phyloP scores from a whole-genome alignment of 129 eudicot genomes.

The Smallanthus sonchifolius region DNA sequence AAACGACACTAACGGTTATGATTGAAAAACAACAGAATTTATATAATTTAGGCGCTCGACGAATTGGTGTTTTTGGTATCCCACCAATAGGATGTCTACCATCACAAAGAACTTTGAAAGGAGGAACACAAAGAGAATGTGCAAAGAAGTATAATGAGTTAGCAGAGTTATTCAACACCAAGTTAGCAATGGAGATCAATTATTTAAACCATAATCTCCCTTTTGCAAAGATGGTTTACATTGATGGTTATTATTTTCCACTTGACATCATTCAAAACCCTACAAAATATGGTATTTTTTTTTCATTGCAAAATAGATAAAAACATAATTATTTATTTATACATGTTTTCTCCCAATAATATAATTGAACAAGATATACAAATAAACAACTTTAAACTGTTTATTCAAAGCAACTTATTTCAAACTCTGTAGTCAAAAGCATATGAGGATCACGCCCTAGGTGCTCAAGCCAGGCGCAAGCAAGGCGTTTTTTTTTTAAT shows the following conservation, averaged over 20 bases:
- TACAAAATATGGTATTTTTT: conserved; percentile 47
- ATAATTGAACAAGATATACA: background rate
- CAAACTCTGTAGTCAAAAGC: background rate
- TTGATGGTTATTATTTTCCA: conserved; percentile 47
- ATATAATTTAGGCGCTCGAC: conserved; percentile 63
- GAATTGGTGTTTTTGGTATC: conserved; percentile 54
- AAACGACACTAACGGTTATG: background rate
- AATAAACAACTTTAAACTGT: background rate
- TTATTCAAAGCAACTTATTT: background rate
- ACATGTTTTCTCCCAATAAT: background rate
- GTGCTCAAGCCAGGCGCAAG: background rate
- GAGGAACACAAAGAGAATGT: conserved; percentile 61
- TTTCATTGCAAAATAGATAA: background rate
- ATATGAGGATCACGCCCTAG: no score
- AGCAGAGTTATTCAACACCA: conserved; percentile 53
- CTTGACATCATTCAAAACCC: conserved; percentile 55
- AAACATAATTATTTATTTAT: background rate
- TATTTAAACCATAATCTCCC: conserved; percentile 36
- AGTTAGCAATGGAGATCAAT: conserved; percentile 38
- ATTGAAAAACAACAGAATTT: conserved; percentile 42
- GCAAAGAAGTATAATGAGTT: conserved; percentile 41
- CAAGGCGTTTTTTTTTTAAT: background rate
- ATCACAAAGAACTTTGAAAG: conserved; percentile 64
- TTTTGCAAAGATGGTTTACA: conserved; percentile 43
- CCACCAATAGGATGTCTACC: conserved; percentile 88